These are phyloP conservation scores for Diaporthe vexans DNA, from an alignment of 2,329 filamentous ascomycete genomes.

Conservation along the genomic window DNA sequence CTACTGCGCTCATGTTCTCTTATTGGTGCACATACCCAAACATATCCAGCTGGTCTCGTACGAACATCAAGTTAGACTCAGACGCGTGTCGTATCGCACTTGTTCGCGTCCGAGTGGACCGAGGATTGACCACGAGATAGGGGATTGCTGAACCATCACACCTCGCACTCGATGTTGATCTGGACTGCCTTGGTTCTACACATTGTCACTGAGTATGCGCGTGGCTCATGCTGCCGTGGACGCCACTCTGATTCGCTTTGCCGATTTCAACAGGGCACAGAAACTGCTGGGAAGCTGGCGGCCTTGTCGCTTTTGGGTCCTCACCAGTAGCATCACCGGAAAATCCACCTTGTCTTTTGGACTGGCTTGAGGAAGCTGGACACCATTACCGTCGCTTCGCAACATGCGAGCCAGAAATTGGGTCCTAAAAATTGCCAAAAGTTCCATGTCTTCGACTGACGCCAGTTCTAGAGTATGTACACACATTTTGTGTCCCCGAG, in stretches of 20 bases:
- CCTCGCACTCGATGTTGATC: background rate
- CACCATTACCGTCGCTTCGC: background rate
- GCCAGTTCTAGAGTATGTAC: slow-evolving; percentile 33
- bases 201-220: background rate
- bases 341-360: background rate
- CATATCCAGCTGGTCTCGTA: background rate
- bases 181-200: background rate
- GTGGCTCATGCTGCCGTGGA: background rate
- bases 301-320: background rate
- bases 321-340: background rate
- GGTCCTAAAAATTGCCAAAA: background rate
- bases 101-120: background rate
- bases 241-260: background rate
- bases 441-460: background rate
- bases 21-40: background rate
- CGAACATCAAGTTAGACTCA: background rate
- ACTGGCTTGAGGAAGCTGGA: background rate
- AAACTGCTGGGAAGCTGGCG: background rate
- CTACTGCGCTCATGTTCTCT: background rate
- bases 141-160: background rate
- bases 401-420: background rate
- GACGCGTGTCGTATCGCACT: background rate
- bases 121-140: background rate
- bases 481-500: slow-evolving; percentile 23
- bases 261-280: background rate